These are phyloP conservation scores for Phragmites australis DNA, from an alignment of 176 grass and related monocot genomes.

Conservation along the genomic window DNA sequence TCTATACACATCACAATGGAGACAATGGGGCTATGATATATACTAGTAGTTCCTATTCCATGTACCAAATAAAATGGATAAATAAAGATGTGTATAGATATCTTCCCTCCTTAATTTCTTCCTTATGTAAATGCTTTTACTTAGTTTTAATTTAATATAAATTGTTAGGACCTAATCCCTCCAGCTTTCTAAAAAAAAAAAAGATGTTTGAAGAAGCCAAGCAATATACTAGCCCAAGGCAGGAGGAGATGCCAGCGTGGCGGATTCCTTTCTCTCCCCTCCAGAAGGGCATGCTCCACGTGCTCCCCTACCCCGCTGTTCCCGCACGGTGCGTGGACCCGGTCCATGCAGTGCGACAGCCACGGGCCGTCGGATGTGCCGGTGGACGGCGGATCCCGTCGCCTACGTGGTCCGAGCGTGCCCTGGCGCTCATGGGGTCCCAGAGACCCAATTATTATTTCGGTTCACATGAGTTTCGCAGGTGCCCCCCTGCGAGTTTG, in stretches of 20 bases:
- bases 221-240: neutral
- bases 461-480: neutral
- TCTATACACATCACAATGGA: too few species aligned
- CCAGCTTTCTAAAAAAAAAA: neutral
- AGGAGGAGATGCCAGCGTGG: constrained; percentile 10
- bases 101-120: too few species aligned
- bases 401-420: neutral
- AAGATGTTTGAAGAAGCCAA: neutral
- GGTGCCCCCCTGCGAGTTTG: rapidly evolving
- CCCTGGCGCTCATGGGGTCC: neutral
- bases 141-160: too few species aligned
- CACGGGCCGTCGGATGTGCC: neutral
- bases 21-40: too few species aligned
- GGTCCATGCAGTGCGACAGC: neutral
- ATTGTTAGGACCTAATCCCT: too few species aligned
- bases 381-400: neutral
- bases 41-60: too few species aligned
- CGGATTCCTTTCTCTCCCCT: constrained; percentile 15
- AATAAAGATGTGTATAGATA: too few species aligned
- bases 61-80: too few species aligned
- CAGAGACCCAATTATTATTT: neutral
- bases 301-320: neutral
- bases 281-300: constrained; percentile 28
- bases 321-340: neutral
- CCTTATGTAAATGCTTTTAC: too few species aligned